Base-by-base conservation (phyloP, 495 filamentous ascomycete genomes). In the Thozetella sp. region DNA sequence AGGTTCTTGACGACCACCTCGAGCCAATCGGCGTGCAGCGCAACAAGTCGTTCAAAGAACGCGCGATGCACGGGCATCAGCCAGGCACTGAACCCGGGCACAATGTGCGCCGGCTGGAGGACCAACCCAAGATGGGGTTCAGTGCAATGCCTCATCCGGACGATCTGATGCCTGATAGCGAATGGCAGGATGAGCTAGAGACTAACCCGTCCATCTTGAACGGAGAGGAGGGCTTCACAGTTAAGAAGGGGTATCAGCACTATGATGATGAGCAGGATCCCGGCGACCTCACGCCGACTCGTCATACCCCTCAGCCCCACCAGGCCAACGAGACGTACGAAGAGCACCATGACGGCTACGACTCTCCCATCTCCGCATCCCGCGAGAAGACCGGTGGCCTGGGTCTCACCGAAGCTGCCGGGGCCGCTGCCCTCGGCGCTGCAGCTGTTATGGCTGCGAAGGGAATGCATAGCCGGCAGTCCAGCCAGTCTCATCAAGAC, bases 1-100 rank as follows among this genome's bases (percentile, higher is more conserved):
- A 72, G 20, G 72, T 76, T 34, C 63, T 68, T 4, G 56, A 56
- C 0, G 67, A 54, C 13, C 61, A 67, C 24, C 74, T 64, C 24
- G 34, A 68, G 15, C 63, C 66, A 0, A 73, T 71, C 10, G 79
- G 77, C n/a, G 70, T 80, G 13, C 62, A 68, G 30, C 73, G 77
- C 61, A 79, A 80, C 59, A 72, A 71, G 54, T 86, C 83, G 12
- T 86, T 86, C 70, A 84, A 84, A 61, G 81, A 86, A 58, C 80
- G 82, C 53, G 76, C 81, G 2, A 69, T 76, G 63, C 76, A 80
- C 48, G 76, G 74, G 0, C 72, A 72, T 27, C 70, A 71, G 50
- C 77, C 80, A n/a, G 80, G 83, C 22, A 80, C 81, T 23, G 92
- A 90, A 12, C 90, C 90, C n/a, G 85, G 84, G n/a, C 89, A 91